Evolutionary conservation across 73 alveolate species (phyloP).

Genomic region (Uronychia setigera): DNA sequence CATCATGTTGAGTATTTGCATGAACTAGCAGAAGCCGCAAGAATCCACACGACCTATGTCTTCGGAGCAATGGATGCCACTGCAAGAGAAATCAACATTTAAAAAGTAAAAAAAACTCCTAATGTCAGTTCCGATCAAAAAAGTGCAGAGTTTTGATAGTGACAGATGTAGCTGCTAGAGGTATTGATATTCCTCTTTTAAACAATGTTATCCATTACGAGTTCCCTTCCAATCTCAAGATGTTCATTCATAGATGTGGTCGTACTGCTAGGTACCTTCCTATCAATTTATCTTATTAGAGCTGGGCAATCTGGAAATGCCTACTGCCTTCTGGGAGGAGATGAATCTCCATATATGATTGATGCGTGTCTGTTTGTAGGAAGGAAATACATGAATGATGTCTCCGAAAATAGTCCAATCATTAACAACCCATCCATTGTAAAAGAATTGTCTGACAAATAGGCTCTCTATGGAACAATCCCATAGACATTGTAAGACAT

Average conservation of each 20-base stretch:
- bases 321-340: conserved; percentile 80
- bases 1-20: conserved; percentile 94
- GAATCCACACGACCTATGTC: conserved; percentile 77
- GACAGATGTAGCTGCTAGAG: conserved; percentile 98
- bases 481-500: no score
- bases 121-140: conserved; percentile 74
- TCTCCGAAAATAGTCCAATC: background rate
- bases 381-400: conserved; percentile 68
- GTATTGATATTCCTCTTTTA: conserved; percentile 96
- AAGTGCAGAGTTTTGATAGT: conserved; percentile 87
- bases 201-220: conserved; percentile 97
- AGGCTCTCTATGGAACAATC: no score
- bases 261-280: no score
- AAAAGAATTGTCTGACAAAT: no score
- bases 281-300: no score
- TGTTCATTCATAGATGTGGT: conserved; percentile 98
- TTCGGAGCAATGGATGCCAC: conserved; percentile 95
- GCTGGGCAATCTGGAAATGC: conserved; percentile 94
- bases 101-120: background rate
- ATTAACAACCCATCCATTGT: no score
- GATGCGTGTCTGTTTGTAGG: conserved; percentile 95
- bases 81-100: conserved; percentile 87
- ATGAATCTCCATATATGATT: conserved; percentile 91
- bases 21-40: conserved; percentile 75
- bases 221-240: conserved; percentile 95